Evolutionary conservation across 306 rosid species (phyloP).

Genomic region (Sicyos edulis): DNA sequence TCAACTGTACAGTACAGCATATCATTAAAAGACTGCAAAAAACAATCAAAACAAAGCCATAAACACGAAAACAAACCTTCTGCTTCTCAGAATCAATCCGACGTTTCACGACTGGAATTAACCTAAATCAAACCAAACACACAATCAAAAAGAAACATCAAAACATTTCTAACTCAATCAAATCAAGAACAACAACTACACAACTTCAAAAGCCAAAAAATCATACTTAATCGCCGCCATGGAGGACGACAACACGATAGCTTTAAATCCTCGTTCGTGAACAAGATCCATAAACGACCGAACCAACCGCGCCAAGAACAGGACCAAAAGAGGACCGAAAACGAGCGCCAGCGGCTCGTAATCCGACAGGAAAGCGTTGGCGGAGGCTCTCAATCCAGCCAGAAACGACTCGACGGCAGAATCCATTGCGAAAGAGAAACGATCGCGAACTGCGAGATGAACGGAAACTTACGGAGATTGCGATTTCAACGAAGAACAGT

Average conservation of each 20-base stretch:
- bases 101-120: slow-evolving; percentile 43
- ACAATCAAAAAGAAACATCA: neutral
- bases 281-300: slow-evolving; percentile 29
- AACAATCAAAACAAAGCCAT: neutral
- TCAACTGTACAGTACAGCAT: neutral
- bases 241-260: slow-evolving; percentile 29
- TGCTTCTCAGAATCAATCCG: slow-evolving; percentile 48
- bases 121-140: slow-evolving; percentile 23
- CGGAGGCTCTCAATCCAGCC: slow-evolving; percentile 21
- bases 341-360: slow-evolving; percentile 54
- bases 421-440: slow-evolving; percentile 6
- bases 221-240: slow-evolving; percentile 37
- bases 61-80: slow-evolving; percentile 29
- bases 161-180: neutral
- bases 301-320: slow-evolving; percentile 30
- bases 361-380: slow-evolving; percentile 29
- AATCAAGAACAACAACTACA: neutral
- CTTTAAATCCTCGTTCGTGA: slow-evolving; percentile 36
- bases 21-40: neutral
- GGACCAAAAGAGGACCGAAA: slow-evolving; percentile 31
- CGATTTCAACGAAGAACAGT: neutral
- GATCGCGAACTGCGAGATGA: neutral
- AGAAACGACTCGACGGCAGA: slow-evolving; percentile 22
- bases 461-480: neutral
- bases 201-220: neutral